A percentile compares a stretch with the other conserved stretches of the same genome.
Conservation (phyloP, 176 grass and related monocot genomes). For the Aegilops longissima region DNA sequence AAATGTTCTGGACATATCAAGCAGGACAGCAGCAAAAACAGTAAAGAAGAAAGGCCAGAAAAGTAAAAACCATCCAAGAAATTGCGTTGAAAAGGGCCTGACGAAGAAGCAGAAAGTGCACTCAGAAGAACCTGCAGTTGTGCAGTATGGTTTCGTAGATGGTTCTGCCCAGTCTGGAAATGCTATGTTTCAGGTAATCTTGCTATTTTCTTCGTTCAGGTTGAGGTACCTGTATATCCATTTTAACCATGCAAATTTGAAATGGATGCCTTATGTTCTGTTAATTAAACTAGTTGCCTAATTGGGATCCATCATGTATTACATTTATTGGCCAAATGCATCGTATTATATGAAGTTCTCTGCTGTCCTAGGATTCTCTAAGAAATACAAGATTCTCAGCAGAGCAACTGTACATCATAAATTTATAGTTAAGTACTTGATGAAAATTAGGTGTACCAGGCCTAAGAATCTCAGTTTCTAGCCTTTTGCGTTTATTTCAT, state of each 20-base stretch:
- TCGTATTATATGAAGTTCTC: background rate
- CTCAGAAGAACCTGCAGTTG: no score
- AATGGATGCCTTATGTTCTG: background rate
- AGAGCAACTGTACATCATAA: background rate
- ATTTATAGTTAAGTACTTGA: no score
- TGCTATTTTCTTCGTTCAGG: conserved; percentile 9
- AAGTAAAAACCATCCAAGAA: no score
- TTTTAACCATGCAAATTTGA: conserved; percentile 3
- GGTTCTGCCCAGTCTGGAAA: conserved; percentile 35
- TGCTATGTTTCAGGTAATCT: conserved; percentile 51
- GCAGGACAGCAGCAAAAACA: no score
- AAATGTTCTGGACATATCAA: no score
- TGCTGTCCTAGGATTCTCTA: background rate
- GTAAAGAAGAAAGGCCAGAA: no score
- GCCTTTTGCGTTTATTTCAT: no score
- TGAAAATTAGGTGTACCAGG: no score
- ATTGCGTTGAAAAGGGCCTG: no score
- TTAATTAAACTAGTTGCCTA: background rate
- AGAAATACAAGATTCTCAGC: background rate
- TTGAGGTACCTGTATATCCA: background rate
- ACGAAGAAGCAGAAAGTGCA: no score
- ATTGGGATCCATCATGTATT: background rate
- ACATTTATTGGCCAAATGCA: background rate
- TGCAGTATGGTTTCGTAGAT: no score
- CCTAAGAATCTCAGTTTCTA: no score